phyloP scores from a whole-genome alignment of 352 stramenopile species.

The Saprolegnia parasitica region DNA sequence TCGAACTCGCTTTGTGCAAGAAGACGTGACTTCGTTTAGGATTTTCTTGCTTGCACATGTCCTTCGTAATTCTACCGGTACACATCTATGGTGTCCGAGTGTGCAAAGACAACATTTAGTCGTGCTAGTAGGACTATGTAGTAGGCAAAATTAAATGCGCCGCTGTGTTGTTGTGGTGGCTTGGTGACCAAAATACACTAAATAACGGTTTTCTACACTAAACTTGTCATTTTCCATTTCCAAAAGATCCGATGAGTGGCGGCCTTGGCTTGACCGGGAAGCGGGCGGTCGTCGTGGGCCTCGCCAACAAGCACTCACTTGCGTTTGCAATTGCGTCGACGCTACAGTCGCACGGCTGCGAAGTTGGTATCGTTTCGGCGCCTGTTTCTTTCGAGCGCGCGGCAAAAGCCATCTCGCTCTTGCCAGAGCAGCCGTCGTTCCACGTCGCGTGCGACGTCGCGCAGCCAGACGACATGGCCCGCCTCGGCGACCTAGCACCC shows the following conservation, averaged over 20 bases:
- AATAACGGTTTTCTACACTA: too few species aligned
- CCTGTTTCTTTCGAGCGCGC: slow-evolving; percentile 30
- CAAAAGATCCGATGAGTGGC: background rate
- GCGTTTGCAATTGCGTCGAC: slow-evolving; percentile 64
- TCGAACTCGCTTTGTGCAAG: background rate
- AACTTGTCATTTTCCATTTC: too few species aligned
- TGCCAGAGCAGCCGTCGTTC: background rate
- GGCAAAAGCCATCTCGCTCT: slow-evolving; percentile 20
- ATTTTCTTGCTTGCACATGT: background rate
- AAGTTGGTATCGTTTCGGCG: slow-evolving; percentile 72
- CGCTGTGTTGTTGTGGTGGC: too few species aligned
- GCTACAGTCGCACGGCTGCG: slow-evolving; percentile 57
- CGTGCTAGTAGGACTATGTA: too few species aligned
- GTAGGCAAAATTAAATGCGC: too few species aligned
- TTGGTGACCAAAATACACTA: too few species aligned
- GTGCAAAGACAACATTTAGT: background rate
- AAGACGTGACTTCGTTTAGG: background rate
- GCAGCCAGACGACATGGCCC: slow-evolving; percentile 45
- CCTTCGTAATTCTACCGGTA: background rate
- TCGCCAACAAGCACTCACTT: slow-evolving; percentile 88
- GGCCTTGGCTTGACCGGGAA: slow-evolving; percentile 42
- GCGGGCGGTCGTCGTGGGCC: slow-evolving; percentile 77
- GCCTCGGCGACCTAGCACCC: slow-evolving; percentile 32
- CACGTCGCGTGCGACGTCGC: slow-evolving; percentile 69
- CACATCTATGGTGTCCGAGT: background rate